phyloP scores from a whole-genome alignment of 352 stramenopile species.

The Albugo laibachii region DNA sequence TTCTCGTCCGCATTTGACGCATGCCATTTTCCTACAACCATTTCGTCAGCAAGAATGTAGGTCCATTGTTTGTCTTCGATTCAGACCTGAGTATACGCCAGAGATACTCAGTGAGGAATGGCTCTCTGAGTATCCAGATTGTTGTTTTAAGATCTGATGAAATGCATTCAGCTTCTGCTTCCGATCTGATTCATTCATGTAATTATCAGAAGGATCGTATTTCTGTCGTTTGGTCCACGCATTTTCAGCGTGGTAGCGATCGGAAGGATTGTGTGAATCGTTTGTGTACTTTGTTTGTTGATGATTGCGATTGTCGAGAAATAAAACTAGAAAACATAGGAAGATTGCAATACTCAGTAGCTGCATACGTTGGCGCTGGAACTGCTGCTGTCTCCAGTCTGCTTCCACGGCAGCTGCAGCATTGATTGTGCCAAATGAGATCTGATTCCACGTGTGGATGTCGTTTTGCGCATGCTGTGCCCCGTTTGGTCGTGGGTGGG shows the following conservation, averaged over 20 bases:
- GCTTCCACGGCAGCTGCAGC: slow-evolving; percentile 37
- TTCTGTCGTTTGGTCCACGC: slow-evolving; percentile 16
- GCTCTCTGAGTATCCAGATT: slow-evolving; percentile 22
- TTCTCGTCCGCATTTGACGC: slow-evolving; percentile 20
- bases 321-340: slow-evolving; percentile 71
- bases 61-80: neutral
- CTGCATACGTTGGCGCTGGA: slow-evolving; percentile 76
- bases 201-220: slow-evolving; percentile 13
- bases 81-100: slow-evolving; percentile 50
- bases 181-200: slow-evolving; percentile 38
- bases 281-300: slow-evolving; percentile 14
- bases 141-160: slow-evolving; percentile 20
- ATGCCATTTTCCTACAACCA: neutral
- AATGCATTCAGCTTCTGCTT: slow-evolving; percentile 25
- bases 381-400: slow-evolving; percentile 68
- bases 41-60: neutral
- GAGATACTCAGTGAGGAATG: slow-evolving; percentile 38
- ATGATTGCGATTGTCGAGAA: slow-evolving; percentile 58
- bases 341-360: slow-evolving; percentile 76
- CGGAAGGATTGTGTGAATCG: neutral
- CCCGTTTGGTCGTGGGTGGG: slow-evolving; percentile 2
- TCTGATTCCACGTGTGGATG: slow-evolving; percentile 6
- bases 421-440: slow-evolving; percentile 20
- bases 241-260: slow-evolving; percentile 4
- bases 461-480: neutral